Evolutionary conservation across 352 stramenopile species (phyloP), one percentile per base, ranked within the genome.

Genomic region (Phytopythium kandeliae): DNA sequence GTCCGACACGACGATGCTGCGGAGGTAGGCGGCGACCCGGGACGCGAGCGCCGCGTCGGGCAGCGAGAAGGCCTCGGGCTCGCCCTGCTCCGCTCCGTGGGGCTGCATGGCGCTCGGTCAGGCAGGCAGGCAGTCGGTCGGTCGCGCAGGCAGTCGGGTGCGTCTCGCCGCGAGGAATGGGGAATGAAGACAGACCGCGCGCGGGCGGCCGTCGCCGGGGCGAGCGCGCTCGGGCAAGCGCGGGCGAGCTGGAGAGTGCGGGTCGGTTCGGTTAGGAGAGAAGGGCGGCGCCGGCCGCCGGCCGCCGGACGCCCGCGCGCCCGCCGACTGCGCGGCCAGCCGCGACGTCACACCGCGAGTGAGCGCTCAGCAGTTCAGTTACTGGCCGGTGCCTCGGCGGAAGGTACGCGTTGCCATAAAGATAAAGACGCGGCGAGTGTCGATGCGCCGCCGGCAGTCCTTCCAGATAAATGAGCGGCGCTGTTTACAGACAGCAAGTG

Each of bases 1-100:
- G 35, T 75, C 66, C 42, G 62, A 67, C 40, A 75, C 66, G 24
- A 50, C 58, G 35, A 67, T 67, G 44, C 51, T 26, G 17, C 48
- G 55, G 35, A 75, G 41, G 33, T 75, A 75, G 12, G 58, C 43
- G 30, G 69, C 57, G 15, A 75, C 58, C 53, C 67, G 66, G 40
- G 59, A 69, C 47, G 54, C 41, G 26, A 74, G 52, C 25, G 60
- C 62, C 1, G 34, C 55, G 50, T 74, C 58, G 11, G 54, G 26
- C 28, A 64, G 36, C 15, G 54, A 50, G 34, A 71, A 63, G 13
- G 15, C 43, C 22, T 62, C 55, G 12, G 62, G 56, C 45, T 55
- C 59, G 50, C 65, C 15, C n/a, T 51, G 40, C 22, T 51, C 30
- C 17, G 7, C 3, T 40, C 44, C 44, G 46, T 62, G 67, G 37